Evolutionary conservation across 106 monocot genomes (phyloP), one percentile per base, ranked within the genome.

Genomic region (Iris macrosiphon): DNA sequence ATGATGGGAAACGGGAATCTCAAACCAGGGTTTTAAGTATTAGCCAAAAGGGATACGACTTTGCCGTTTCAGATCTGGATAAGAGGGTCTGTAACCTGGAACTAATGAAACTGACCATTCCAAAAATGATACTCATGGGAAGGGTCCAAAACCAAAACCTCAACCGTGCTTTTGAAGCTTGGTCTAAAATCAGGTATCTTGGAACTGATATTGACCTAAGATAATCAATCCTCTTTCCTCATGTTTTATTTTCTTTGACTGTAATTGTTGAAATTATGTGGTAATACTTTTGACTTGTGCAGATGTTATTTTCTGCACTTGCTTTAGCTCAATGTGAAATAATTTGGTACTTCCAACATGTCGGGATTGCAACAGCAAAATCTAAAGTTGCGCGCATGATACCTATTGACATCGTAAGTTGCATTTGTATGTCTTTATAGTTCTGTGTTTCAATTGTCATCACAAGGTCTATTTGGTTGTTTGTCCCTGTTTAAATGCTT

Each of bases 271-370:
- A 52, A 57, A 26, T 30, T 34, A 13, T 51, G 18, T 69, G 7
- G 31, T 18, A 57, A 45, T 40, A 20, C 6, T 39, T 40, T 8
- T 41, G 7, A n/a, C 47, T 4, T 45, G 20, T 76, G 41, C 89
- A 98, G 96, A 98, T 98, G 96, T 86, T 98, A 25, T 98, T 98
- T 61, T 87, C 96, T 77, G 86, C 96, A 30, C 72, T 98, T 58
- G 96, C 96, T 73, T 78, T 98, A 49, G 86, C 90, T 56, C 90
- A 90, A 37, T 83, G 60, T 67, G 96, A 98, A 67, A 72, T 90
- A 26, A 72, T 78, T 62, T 98, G 96, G 96, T 98, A 77, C 68
- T 98, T 91, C 34, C 87, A 91, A 72, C 96, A 91, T 72, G 61
- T 87, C 45, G 87, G 96, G 18, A 37, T 91, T 69, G 57, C 74